Percentiles rank a stretch among this genome's conserved stretches.
These are phyloP conservation scores for Aquanectria penicillioides DNA, from an alignment of 2,329 filamentous ascomycete species.

Conservation along the genomic window DNA sequence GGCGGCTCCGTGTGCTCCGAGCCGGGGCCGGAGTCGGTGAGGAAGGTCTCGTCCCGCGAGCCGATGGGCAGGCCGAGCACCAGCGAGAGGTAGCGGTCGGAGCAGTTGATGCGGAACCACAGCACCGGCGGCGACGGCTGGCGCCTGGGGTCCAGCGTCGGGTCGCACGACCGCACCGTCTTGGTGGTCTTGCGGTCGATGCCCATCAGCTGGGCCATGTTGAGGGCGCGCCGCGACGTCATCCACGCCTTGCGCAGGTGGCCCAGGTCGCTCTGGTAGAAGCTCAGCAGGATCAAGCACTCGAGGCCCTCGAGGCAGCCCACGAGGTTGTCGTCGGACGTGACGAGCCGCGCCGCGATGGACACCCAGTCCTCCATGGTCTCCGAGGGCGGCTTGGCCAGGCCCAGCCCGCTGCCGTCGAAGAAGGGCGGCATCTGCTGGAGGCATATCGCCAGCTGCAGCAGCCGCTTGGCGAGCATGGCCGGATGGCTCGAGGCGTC, in stretches of 20 bases:
- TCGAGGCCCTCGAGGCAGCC: conserved; percentile 64
- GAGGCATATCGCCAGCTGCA: conserved; percentile 57
- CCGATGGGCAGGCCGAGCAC: conserved; percentile 61
- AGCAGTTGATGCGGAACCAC: conserved; percentile 61
- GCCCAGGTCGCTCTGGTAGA: conserved; percentile 63
- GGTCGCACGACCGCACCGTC: conserved; percentile 51
- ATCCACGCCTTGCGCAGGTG: conserved; percentile 66
- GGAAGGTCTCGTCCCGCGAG: conserved; percentile 52
- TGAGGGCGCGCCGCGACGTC: conserved; percentile 58
- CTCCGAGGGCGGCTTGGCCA: conserved; percentile 28
- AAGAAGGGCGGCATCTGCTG: conserved; percentile 55
- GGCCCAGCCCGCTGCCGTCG: conserved; percentile 38
- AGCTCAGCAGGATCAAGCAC: conserved; percentile 58
- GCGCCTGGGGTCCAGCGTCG: conserved; percentile 44
- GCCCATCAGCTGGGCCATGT: conserved; percentile 62
- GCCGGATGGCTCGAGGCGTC: conserved; percentile 58
- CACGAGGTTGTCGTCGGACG: conserved; percentile 61
- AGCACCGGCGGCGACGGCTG: conserved; percentile 42
- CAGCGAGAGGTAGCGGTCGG: conserved; percentile 62
- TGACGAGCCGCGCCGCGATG: conserved; percentile 52
- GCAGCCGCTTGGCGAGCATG: conserved; percentile 57
- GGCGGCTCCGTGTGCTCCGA: conserved; percentile 44
- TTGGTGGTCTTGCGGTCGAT: conserved; percentile 49
- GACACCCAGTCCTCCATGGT: conserved; percentile 44
- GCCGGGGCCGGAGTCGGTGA: conserved; percentile 39